These are phyloP conservation scores for Anaeramoeba flamelloides DNA, from an alignment of 78 protist species.

Conservation along the genomic window DNA sequence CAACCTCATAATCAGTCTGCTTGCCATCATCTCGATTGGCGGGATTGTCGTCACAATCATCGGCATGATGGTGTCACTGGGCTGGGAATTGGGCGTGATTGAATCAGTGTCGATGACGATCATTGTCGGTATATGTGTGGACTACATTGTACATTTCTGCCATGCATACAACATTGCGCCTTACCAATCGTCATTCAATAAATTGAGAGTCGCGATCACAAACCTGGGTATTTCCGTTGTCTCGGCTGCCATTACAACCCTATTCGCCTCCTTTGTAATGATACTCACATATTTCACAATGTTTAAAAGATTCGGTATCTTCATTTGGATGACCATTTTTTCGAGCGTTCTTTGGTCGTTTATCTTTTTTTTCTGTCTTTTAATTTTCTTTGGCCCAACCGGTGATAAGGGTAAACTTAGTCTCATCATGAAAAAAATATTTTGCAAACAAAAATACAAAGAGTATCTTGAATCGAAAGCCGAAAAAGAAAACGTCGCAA, in stretches of 20 bases:
- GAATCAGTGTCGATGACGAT: constrained; percentile 17
- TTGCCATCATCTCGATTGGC: constrained; percentile 8
- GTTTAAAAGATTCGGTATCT: constrained; percentile 16
- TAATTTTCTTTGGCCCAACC: neutral
- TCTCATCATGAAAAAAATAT: no score
- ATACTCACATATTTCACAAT: neutral
- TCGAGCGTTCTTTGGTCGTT: constrained; percentile 11
- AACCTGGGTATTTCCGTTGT: constrained; percentile 12
- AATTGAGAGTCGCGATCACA: constrained; percentile 9
- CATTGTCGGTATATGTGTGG: constrained; percentile 25
- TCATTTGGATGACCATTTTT: constrained; percentile 10
- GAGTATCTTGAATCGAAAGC: no score
- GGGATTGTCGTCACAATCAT: constrained; percentile 11
- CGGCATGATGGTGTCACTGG: constrained; percentile 1
- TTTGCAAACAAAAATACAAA: no score
- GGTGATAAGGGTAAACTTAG: no score
- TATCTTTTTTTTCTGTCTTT: constrained; percentile 4
- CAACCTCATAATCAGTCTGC: neutral
- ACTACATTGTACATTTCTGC: constrained; percentile 11
- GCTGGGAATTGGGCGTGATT: constrained; percentile 19
- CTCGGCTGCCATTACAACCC: constrained; percentile 10
- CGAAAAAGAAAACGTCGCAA: no score
- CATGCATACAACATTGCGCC: neutral
- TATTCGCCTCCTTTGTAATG: constrained; percentile 4
- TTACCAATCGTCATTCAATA: neutral